A percentile compares a stretch with the other conserved stretches of the same genome.
Conservation (phyloP, 2,329 filamentous ascomycete species). For the Paraconiothyrium sp. region DNA sequence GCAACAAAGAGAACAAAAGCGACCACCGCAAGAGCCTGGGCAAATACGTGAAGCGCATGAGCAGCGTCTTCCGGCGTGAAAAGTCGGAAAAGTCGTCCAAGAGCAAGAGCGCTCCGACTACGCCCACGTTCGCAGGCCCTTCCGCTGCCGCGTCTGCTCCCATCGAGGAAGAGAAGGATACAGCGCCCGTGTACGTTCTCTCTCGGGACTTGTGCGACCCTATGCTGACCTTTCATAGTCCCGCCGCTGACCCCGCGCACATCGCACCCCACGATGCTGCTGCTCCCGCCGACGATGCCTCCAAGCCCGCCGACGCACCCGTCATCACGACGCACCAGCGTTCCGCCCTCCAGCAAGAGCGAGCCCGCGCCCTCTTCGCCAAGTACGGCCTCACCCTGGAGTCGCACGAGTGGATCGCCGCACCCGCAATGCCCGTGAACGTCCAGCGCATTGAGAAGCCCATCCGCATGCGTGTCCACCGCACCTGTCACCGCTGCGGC, state of each 20-base stretch:
- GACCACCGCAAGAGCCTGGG: slow-evolving; percentile 47
- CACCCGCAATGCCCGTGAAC: slow-evolving; percentile 35
- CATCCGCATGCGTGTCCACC: slow-evolving; percentile 79
- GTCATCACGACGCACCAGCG: slow-evolving; percentile 34
- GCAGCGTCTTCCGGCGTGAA: slow-evolving; percentile 50
- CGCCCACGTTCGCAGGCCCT: slow-evolving; percentile 10
- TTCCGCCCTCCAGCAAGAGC: slow-evolving; percentile 50
- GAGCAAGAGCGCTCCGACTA: slow-evolving; percentile 24
- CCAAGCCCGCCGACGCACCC: slow-evolving; percentile 13
- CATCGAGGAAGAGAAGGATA: slow-evolving; percentile 16
- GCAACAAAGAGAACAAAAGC: slow-evolving; percentile 33
- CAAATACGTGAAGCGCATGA: slow-evolving; percentile 53
- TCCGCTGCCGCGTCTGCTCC: slow-evolving; percentile 10
- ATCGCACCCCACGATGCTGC: slow-evolving; percentile 13
- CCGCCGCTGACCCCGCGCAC: slow-evolving; percentile 21
- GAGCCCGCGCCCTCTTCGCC: slow-evolving; percentile 53
- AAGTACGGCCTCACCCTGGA: slow-evolving; percentile 55
- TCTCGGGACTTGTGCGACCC: not conserved
- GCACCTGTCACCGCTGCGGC: slow-evolving; percentile 83
- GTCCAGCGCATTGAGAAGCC: slow-evolving; percentile 74
- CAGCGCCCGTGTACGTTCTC: slow-evolving; percentile 25
- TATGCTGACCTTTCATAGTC: slow-evolving; percentile 15
- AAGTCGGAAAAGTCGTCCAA: slow-evolving; percentile 43
- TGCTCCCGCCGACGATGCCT: slow-evolving; percentile 21
- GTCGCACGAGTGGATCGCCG: slow-evolving; percentile 48